These are phyloP conservation scores for Xylariaceae sp. DNA, from an alignment of 2,329 filamentous ascomycete species.

Conservation along the genomic window DNA sequence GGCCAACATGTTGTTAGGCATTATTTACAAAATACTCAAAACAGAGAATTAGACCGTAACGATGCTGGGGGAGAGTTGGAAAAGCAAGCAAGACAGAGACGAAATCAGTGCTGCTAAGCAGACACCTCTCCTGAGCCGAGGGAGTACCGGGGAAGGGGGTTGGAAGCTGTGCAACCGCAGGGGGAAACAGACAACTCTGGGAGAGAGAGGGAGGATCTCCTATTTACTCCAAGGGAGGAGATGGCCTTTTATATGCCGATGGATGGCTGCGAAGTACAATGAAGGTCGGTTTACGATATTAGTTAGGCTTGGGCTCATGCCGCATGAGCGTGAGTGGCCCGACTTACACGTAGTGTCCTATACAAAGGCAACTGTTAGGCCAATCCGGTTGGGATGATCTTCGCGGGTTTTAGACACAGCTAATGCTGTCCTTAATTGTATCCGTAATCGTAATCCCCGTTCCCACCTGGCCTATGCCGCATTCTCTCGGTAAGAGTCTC, in stretches of 20 bases:
- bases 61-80: neutral
- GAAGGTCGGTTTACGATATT: no score
- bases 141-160: neutral
- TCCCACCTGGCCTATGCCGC: neutral
- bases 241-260: neutral
- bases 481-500: neutral
- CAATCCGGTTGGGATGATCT: neutral
- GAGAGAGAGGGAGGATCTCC: neutral
- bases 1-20: constrained; percentile 28
- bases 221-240: no score
- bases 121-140: neutral
- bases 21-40: neutral
- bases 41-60: neutral
- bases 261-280: no score
- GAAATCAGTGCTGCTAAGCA: neutral
- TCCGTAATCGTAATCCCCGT: neutral
- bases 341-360: neutral
- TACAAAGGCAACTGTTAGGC: neutral
- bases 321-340: neutral
- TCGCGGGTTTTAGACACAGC: neutral
- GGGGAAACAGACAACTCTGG: neutral
- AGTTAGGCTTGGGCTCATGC: no score
- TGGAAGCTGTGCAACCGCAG: neutral
- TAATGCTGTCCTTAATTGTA: neutral
- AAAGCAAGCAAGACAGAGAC: neutral